Evolutionary conservation across 352 stramenopile species (phyloP).

Genomic region (Phytopythium litorale): DNA sequence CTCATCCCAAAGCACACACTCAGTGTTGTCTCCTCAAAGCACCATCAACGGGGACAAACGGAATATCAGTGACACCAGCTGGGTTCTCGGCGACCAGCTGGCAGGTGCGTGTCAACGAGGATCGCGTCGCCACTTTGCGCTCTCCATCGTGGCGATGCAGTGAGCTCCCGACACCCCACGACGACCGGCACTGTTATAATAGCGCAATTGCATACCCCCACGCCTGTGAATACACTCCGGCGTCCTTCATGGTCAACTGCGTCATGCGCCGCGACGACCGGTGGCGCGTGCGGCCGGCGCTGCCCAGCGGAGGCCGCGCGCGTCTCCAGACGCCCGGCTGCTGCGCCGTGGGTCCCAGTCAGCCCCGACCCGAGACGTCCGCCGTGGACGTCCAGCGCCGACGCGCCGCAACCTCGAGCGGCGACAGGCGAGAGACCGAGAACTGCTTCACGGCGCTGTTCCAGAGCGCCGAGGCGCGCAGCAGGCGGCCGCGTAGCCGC

Average conservation of each 20-base stretch:
- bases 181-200: no score
- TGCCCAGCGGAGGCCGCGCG: conserved; percentile 5
- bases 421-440: background rate
- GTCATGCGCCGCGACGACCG: conserved; percentile 10
- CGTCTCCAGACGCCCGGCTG: background rate
- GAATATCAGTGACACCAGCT: background rate
- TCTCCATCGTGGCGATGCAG: background rate
- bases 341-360: background rate
- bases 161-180: no score
- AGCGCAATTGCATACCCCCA: no score
- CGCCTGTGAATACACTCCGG: no score
- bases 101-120: background rate
- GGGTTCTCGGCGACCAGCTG: background rate
- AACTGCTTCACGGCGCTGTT: conserved; percentile 9
- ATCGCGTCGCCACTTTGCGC: background rate
- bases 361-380: background rate
- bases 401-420: background rate
- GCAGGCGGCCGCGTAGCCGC: background rate
- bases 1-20: no score
- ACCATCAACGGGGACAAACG: background rate
- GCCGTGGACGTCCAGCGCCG: background rate
- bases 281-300: conserved; percentile 7
- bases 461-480: background rate
- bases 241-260: conserved; percentile 14
- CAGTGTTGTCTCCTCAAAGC: background rate